These are phyloP conservation scores for Eucalyptus tenuipes DNA, from an alignment of 345 rosid species.

Conservation along the genomic window DNA sequence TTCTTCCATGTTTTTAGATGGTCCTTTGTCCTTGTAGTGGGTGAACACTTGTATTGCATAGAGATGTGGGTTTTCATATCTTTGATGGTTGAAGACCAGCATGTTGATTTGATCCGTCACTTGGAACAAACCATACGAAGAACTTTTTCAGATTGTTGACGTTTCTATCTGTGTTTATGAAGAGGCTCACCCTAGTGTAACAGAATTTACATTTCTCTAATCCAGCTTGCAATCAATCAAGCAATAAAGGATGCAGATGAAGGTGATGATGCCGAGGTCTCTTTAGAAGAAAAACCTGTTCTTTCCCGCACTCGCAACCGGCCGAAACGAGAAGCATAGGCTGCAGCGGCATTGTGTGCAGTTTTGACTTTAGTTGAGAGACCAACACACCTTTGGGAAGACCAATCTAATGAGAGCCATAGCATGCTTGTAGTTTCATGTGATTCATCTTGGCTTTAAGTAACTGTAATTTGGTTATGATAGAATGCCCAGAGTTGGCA, in stretches of 20 bases:
- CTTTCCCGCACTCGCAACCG: conserved; percentile 50
- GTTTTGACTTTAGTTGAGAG: not conserved
- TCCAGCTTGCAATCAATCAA: conserved; percentile 52
- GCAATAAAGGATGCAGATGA: conserved; percentile 43
- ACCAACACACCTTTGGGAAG: not conserved
- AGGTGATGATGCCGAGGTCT: conserved; percentile 20
- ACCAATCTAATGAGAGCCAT: not conserved
- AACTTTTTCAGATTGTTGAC: not conserved
- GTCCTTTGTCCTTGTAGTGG: not conserved
- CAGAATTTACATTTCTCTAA: not conserved
- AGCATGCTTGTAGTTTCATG: not conserved
- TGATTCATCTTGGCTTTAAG: not conserved
- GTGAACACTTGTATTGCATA: not conserved
- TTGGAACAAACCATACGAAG: not conserved
- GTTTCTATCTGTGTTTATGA: not conserved
- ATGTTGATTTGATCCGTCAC: not conserved
- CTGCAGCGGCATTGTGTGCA: not conserved
- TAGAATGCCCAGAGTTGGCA: not conserved
- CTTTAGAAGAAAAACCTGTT: conserved; percentile 33
- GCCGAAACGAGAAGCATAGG: conserved; percentile 56
- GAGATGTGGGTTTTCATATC: not conserved
- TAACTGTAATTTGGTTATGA: not conserved
- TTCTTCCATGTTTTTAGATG: not conserved
- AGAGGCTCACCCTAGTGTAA: not conserved
- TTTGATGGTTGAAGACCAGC: not conserved